phyloP scores from a whole-genome alignment of 495 filamentous ascomycete species.

The Aspergillus affinis region DNA sequence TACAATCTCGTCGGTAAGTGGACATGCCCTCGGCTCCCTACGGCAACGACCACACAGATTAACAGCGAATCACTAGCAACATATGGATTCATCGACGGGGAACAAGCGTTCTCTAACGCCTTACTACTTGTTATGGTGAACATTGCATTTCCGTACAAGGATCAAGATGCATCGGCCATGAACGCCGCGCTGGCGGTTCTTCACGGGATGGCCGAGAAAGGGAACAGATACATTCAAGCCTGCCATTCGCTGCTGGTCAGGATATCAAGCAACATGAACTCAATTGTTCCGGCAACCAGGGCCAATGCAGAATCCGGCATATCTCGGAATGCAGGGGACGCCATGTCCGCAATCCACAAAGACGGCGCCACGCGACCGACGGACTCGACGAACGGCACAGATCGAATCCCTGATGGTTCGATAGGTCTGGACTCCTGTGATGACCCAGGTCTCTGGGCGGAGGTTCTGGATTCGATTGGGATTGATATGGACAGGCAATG shows the following conservation, averaged over 20 bases:
- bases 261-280: slow-evolving; percentile 20
- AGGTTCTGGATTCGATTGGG: slow-evolving; percentile 35
- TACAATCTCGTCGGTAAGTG: slow-evolving; percentile 42
- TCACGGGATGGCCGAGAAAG: slow-evolving; percentile 45
- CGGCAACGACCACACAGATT: background rate
- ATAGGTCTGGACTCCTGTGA: slow-evolving; percentile 38
- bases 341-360: no score
- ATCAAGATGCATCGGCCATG: slow-evolving; percentile 40
- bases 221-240: slow-evolving; percentile 44
- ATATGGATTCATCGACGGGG: slow-evolving; percentile 51
- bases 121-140: slow-evolving; percentile 52
- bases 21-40: background rate
- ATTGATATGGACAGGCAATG: slow-evolving; percentile 43
- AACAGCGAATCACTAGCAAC: slow-evolving; percentile 30
- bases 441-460: slow-evolving; percentile 40
- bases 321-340: no score
- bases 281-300: slow-evolving; percentile 5
- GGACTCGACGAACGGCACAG: background rate
- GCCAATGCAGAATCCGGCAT: no score
- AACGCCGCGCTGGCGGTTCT: slow-evolving; percentile 42
- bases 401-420: slow-evolving; percentile 20
- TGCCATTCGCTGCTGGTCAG: slow-evolving; percentile 42
- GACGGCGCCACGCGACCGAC: no score
- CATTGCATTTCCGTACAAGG: slow-evolving; percentile 43
- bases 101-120: slow-evolving; percentile 49